Conservation (phyloP, 2,329 filamentous ascomycete species). For the Ascochyta pisi region DNA sequence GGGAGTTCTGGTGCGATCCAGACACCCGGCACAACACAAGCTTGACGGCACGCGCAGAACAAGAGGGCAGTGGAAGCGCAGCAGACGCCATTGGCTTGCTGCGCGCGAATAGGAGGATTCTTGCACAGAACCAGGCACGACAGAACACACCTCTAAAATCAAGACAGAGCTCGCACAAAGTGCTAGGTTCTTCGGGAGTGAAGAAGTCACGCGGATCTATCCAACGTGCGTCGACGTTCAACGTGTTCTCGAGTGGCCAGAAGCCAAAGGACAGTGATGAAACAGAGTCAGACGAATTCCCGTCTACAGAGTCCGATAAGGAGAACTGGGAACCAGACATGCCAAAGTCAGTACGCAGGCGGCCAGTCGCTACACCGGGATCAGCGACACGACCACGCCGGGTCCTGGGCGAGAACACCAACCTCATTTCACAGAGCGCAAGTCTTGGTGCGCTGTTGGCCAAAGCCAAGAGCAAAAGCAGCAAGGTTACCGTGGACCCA, state of each 20-base stretch:
- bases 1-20: conserved; percentile 89
- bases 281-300: conserved; percentile 56
- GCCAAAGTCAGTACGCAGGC: conserved; percentile 39
- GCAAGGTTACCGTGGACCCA: conserved; percentile 47
- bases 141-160: conserved; percentile 63
- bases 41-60: conserved; percentile 79
- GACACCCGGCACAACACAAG: conserved; percentile 72
- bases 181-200: conserved; percentile 42
- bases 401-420: conserved; percentile 57
- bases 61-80: conserved; percentile 79
- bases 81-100: conserved; percentile 82
- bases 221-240: conserved; percentile 46
- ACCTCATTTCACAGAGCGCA: conserved; percentile 49
- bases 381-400: conserved; percentile 46
- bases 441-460: conserved; percentile 48
- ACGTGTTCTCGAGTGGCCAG: conserved; percentile 43
- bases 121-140: conserved; percentile 65
- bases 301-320: conserved; percentile 83
- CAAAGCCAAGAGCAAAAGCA: conserved; percentile 38
- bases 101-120: conserved; percentile 67
- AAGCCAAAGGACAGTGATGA: conserved; percentile 30
- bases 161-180: conserved; percentile 37
- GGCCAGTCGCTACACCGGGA: conserved; percentile 37
- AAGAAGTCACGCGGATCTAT: conserved; percentile 46
- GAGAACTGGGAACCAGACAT: conserved; percentile 78